phyloP scores from a whole-genome alignment of 306 rosid genomes.

The Echinosophora koreensis region DNA sequence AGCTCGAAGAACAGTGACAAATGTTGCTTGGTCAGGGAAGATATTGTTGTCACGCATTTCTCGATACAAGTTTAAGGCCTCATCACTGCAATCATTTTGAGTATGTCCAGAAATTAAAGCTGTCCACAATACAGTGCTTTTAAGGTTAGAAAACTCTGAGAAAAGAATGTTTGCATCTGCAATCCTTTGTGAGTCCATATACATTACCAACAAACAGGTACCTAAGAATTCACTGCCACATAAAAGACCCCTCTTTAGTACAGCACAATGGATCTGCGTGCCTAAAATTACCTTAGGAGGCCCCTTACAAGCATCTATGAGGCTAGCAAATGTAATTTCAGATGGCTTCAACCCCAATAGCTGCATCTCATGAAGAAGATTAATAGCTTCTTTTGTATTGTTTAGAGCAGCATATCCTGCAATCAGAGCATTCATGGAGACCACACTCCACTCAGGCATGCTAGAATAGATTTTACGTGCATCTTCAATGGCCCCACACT shows the following conservation, averaged over 20 bases:
- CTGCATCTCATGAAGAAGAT: constrained; percentile 65
- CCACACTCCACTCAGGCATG: constrained; percentile 70
- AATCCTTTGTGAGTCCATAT: constrained; percentile 63
- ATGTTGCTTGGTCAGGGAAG: constrained; percentile 85
- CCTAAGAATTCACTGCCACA: constrained; percentile 68
- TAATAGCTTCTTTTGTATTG: constrained; percentile 61
- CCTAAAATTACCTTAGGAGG: constrained; percentile 59
- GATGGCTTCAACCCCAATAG: constrained; percentile 66
- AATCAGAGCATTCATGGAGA: constrained; percentile 75
- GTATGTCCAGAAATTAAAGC: constrained; percentile 71
- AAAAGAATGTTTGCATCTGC: constrained; percentile 68
- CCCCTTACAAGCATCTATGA: constrained; percentile 73
- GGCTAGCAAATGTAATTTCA: constrained; percentile 72
- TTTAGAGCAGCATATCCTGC: constrained; percentile 68
- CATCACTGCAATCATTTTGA: constrained; percentile 65
- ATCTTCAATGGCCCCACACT: constrained; percentile 61
- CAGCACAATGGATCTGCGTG: constrained; percentile 68
- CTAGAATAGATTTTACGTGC: constrained; percentile 61
- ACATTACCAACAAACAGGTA: constrained; percentile 75
- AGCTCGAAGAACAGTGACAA: constrained; percentile 74
- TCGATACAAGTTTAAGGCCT: constrained; percentile 64
- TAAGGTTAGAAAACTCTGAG: constrained; percentile 67
- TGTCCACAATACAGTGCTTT: constrained; percentile 69
- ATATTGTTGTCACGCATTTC: constrained; percentile 67
- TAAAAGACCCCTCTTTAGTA: constrained; percentile 65